Base-by-base conservation (phyloP, 768 basidiomycete species). In the Arthromyces matolae region DNA sequence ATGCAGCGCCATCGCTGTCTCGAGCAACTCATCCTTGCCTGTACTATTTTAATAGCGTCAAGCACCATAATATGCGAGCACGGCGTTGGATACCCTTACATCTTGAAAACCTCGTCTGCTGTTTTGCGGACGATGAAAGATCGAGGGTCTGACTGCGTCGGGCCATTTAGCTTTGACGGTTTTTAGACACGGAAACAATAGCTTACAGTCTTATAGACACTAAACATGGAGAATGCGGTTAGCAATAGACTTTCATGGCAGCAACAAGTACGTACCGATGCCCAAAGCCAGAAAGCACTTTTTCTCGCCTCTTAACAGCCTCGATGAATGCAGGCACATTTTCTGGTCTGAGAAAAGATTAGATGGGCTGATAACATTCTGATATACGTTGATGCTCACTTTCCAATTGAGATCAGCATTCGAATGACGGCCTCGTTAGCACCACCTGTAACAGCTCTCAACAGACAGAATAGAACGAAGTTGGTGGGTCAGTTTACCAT, bases 351-450 rank as follows among this genome's bases (percentile, higher is more conserved):
- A 41, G 25, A n/a, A 41, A 27, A 14, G 31, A 36, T 36, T 38
- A 35, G 5, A 19, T 35, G 36, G 20, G 18, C 12, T 27, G 22
- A 29, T 28, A 3, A 16, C n/a, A n/a, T n/a, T n/a, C 14, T 24
- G 18, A 13, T 19, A 4, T 29, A 27, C 16, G 5, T 22, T n/a
- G 27, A 5, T 18, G 63, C 81, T 59, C 57, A 88, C 80, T 80
- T 81, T 58, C 90, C 92, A 52, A 95, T 93, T 1, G 88, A 83
- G 34, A 91, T 77, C 33, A 95, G 72, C 93, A 95, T 95, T 12
- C 93, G 83, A 60, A 95, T 92, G 51, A 95, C 93, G 5, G 93
- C 91, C 64, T 95, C 92, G 56, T 93, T 93, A 3, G 92, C 93
- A 42, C 92, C 91, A 54, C 90, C 89, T 78, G 61, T 45, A 23